phyloP scores from a whole-genome alignment of 176 grass and related monocot species.

The Alopecurus myosuroides region DNA sequence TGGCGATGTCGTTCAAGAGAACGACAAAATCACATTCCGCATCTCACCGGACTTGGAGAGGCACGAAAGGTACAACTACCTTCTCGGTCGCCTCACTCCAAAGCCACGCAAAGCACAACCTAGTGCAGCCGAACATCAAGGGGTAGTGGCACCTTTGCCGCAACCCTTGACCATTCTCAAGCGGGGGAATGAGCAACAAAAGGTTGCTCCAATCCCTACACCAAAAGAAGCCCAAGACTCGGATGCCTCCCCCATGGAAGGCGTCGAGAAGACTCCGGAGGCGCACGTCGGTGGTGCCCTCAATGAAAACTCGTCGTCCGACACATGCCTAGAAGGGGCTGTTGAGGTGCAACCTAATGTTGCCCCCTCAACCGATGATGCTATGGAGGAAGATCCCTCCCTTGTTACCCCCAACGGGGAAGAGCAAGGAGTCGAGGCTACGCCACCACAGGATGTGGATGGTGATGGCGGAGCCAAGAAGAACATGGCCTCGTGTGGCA shows the following conservation, averaged over 20 bases:
- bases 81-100: too few species aligned
- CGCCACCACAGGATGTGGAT: neutral
- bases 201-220: accelerated
- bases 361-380: neutral
- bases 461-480: neutral
- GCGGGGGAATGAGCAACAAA: neutral
- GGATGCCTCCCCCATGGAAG: neutral
- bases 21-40: too few species aligned
- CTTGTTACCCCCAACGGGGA: neutral
- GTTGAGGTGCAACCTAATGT: neutral
- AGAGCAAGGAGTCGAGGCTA: neutral
- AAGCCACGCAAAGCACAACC: too few species aligned
- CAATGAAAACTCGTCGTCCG: neutral
- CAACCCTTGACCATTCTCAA: neutral
- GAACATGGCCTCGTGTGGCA: neutral
- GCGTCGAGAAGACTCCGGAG: neutral
- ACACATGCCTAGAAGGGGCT: neutral
- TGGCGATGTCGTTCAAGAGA: too few species aligned
- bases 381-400: neutral
- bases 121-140: too few species aligned
- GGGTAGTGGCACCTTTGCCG: too few species aligned
- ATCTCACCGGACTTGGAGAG: too few species aligned
- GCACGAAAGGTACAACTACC: too few species aligned
- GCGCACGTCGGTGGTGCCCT: accelerated
- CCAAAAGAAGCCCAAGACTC: neutral